Percentiles rank a stretch among this genome's conserved stretches.
These are phyloP conservation scores for Sporothrix brasiliensis DNA, from an alignment of 2,329 filamentous ascomycete species.

Conservation along the genomic window DNA sequence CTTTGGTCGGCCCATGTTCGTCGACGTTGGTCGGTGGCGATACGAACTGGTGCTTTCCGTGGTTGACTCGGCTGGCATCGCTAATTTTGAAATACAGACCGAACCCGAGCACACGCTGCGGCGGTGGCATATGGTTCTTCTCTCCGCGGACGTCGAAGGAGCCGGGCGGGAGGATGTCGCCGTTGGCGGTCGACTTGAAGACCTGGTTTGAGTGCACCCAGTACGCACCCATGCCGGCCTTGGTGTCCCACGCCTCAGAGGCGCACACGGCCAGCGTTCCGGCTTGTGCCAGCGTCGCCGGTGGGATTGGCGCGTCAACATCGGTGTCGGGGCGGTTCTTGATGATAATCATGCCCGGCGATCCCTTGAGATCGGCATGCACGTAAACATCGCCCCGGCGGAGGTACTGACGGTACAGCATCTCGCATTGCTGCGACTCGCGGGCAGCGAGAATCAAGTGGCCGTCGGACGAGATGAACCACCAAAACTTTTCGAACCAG, in stretches of 20 bases:
- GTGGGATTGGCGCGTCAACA: slow-evolving; percentile 83
- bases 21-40: slow-evolving; percentile 41
- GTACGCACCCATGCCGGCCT: slow-evolving; percentile 93
- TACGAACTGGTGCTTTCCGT: slow-evolving; percentile 65
- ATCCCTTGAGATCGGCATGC: slow-evolving; percentile 84
- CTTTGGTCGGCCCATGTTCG: slow-evolving; percentile 13
- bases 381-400: slow-evolving; percentile 90
- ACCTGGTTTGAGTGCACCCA: slow-evolving; percentile 93
- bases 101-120: slow-evolving; percentile 84
- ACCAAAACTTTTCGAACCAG: slow-evolving; percentile 98
- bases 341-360: slow-evolving; percentile 75
- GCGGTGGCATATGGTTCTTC: slow-evolving; percentile 89
- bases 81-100: slow-evolving; percentile 86
- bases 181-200: slow-evolving; percentile 76
- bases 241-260: slow-evolving; percentile 92
- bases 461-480: slow-evolving; percentile 93
- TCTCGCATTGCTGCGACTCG: slow-evolving; percentile 86
- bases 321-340: slow-evolving; percentile 76
- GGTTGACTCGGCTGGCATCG: slow-evolving; percentile 79
- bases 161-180: slow-evolving; percentile 78
- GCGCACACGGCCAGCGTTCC: slow-evolving; percentile 82
- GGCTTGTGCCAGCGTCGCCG: slow-evolving; percentile 87
- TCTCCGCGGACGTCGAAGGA: slow-evolving; percentile 80
- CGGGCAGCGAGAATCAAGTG: slow-evolving; percentile 89
- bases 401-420: slow-evolving; percentile 83